These are phyloP conservation scores for Pythium dissotocum DNA, from an alignment of 352 stramenopile genomes.

Conservation along the genomic window DNA sequence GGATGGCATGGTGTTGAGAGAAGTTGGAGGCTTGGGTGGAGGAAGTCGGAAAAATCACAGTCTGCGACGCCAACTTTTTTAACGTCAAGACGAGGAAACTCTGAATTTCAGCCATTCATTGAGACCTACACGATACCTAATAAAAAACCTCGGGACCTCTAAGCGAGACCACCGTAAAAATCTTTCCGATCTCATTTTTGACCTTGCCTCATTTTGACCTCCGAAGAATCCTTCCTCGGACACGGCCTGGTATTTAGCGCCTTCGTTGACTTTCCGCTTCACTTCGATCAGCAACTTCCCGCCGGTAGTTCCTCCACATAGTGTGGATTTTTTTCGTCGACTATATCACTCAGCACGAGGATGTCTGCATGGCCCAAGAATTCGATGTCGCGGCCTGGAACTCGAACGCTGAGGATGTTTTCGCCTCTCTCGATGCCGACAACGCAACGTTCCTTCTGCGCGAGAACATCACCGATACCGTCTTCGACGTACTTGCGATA, in stretches of 20 bases:
- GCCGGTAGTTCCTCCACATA: constrained; percentile 27
- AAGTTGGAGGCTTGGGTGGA: too few species aligned
- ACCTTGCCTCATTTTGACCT: too few species aligned
- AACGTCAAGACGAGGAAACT: too few species aligned
- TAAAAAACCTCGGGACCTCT: too few species aligned
- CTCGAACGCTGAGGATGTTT: constrained; percentile 34
- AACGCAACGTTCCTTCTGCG: constrained; percentile 40
- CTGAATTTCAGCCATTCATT: too few species aligned
- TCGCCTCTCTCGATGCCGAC: constrained; percentile 30
- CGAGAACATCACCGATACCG: constrained; percentile 39
- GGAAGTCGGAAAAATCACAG: too few species aligned
- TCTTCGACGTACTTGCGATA: constrained; percentile 30
- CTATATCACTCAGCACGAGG: constrained; percentile 40
- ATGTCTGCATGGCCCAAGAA: constrained; percentile 43
- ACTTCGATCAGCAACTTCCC: constrained; percentile 48
- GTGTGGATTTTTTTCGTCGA: constrained; percentile 2
- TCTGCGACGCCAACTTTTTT: too few species aligned
- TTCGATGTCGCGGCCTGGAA: constrained; percentile 36
- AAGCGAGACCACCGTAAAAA: too few species aligned
- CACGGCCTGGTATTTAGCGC: constrained; percentile 31
- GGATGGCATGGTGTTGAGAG: neutral
- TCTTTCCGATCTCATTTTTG: too few species aligned
- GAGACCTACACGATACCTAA: too few species aligned
- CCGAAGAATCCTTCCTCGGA: constrained; percentile 18
- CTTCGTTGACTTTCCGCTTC: constrained; percentile 28